Conservation (phyloP, 345 rosid species). For the Erysimum cheiranthoides region DNA sequence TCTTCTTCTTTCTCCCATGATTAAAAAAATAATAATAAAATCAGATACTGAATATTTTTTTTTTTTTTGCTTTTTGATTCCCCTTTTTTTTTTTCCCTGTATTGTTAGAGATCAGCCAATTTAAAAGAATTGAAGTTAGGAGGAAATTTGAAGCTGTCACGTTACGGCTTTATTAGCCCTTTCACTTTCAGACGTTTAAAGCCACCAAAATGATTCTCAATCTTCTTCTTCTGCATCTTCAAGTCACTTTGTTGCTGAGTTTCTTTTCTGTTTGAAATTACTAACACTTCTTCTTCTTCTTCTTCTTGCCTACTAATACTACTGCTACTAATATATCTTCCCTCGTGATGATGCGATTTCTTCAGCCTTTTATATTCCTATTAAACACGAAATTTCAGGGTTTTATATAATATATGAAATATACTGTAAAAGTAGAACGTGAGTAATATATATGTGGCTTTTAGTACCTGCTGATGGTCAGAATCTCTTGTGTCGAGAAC, state of each 20-base stretch:
- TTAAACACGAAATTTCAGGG: background rate
- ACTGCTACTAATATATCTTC: slow-evolving; percentile 36
- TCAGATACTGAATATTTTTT: slow-evolving; percentile 28
- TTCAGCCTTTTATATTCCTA: slow-evolving; percentile 39
- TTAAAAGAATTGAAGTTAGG: slow-evolving; percentile 40
- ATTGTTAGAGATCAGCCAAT: slow-evolving; percentile 42
- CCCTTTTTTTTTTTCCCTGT: slow-evolving; percentile 23
- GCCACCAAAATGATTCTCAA: slow-evolving; percentile 39
- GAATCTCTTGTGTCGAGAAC: slow-evolving; percentile 51
- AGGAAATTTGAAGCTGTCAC: slow-evolving; percentile 43
- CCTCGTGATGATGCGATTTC: slow-evolving; percentile 33
- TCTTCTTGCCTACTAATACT: slow-evolving; percentile 41
- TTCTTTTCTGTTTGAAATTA: slow-evolving; percentile 31
- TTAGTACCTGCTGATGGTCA: slow-evolving; percentile 68
- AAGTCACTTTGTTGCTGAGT: slow-evolving; percentile 29
- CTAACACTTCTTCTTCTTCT: slow-evolving; percentile 34
- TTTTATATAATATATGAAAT: background rate
- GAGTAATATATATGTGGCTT: background rate
- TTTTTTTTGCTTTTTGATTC: slow-evolving; percentile 26
- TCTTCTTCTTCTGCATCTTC: slow-evolving; percentile 39
- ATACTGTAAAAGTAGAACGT: background rate
- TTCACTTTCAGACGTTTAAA: slow-evolving; percentile 48
- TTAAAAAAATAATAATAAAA: slow-evolving; percentile 25
- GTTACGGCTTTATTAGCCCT: slow-evolving; percentile 45
- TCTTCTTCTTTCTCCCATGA: slow-evolving; percentile 29